phyloP scores from a whole-genome alignment of 768 basidiomycete genomes.

The Clitopilus passeckerianus region DNA sequence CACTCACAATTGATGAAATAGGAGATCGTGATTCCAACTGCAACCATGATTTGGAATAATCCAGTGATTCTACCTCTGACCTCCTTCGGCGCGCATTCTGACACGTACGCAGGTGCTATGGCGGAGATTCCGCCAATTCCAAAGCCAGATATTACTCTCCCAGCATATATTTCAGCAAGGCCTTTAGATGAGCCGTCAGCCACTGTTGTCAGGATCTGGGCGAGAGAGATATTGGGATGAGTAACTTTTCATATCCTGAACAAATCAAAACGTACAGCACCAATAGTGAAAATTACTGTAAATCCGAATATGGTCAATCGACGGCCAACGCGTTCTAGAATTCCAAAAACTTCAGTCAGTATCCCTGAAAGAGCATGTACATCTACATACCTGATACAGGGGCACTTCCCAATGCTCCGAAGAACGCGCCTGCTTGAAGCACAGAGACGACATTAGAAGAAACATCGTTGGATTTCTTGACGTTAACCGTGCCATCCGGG shows the following conservation, averaged over 20 bases:
- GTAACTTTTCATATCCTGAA: not conserved
- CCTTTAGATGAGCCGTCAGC: conserved; percentile 52
- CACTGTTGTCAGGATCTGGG: conserved; percentile 69
- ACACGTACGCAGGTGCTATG: conserved; percentile 81
- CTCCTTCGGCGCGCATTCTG: conserved; percentile 83
- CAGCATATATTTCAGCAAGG: conserved; percentile 70
- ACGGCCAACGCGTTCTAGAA: conserved; percentile 62
- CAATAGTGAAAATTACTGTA: conserved; percentile 60
- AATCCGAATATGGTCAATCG: conserved; percentile 56
- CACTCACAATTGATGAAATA: conserved; percentile 75
- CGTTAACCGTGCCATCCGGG: conserved; percentile 33
- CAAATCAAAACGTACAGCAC: conserved; percentile 48
- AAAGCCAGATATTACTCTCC: conserved; percentile 74
- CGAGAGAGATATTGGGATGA: not conserved
- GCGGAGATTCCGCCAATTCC: conserved; percentile 82
- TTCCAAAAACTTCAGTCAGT: not conserved
- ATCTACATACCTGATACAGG: conserved; percentile 54
- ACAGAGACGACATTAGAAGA: conserved; percentile 85
- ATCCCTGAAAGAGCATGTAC: not conserved
- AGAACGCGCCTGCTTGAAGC: conserved; percentile 85
- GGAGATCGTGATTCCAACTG: conserved; percentile 80
- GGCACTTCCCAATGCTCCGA: conserved; percentile 74
- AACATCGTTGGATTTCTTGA: conserved; percentile 36
- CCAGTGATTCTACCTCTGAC: conserved; percentile 85
- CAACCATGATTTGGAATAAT: conserved; percentile 84